A percentile compares a stretch with the other conserved stretches of the same genome.
Evolutionary conservation across 805 yeast genomes (phyloP).

Genomic region (Lipomyces chichibuensis): DNA sequence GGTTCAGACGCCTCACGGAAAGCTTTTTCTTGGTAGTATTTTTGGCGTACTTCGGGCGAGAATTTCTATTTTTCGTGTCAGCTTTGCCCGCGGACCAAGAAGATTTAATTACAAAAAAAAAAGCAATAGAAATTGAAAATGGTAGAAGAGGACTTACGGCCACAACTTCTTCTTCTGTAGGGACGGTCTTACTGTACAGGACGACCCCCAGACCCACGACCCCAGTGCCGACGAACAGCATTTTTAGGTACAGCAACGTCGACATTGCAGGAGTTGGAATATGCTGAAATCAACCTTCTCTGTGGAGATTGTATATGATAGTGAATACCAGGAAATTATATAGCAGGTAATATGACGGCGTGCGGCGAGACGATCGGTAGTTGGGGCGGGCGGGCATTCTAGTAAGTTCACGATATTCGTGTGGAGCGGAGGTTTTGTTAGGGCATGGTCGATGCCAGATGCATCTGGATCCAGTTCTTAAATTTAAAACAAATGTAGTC

Average conservation of each 20-base stretch:
- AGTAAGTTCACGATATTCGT: no score
- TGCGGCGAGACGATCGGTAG: no score
- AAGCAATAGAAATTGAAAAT: not conserved
- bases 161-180: constrained; percentile 80
- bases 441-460: no score
- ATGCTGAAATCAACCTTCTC: not conserved
- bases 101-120: not conserved
- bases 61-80: constrained; percentile 44
- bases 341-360: no score
- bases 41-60: constrained; percentile 81
- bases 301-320: not conserved
- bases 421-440: no score
- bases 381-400: no score
- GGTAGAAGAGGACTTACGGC: constrained; percentile 41
- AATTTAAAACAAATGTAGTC: no score
- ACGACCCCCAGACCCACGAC: constrained; percentile 73
- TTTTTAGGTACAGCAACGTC: constrained; percentile 45
- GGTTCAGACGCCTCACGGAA: constrained; percentile 3
- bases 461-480: no score
- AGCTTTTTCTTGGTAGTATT: constrained; percentile 63
- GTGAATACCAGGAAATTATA: not conserved
- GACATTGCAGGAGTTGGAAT: not conserved
- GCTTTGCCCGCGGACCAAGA: not conserved
- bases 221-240: constrained; percentile 66
- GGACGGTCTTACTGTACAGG: constrained; percentile 73